A percentile compares a stretch with the other conserved stretches of the same genome.
These are phyloP conservation scores for Venturia effusa DNA, from an alignment of 2,329 filamentous ascomycete species.

Conservation along the genomic window DNA sequence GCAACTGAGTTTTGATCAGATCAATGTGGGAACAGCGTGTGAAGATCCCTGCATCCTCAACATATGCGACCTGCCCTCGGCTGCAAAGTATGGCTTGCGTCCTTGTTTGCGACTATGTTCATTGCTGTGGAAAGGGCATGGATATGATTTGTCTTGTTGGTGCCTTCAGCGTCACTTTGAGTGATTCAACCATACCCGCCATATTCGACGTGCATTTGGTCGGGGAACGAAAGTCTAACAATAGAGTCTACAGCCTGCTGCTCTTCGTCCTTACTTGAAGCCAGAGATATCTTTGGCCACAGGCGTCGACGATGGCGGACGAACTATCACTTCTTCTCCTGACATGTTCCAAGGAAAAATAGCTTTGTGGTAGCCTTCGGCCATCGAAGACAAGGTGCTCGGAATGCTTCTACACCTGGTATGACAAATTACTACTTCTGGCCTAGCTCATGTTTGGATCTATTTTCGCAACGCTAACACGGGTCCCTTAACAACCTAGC, in stretches of 20 bases:
- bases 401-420: not conserved
- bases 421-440: not conserved
- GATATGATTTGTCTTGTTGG: too few species aligned
- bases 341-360: not conserved
- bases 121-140: too few species aligned
- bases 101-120: too few species aligned
- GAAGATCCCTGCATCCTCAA: too few species aligned
- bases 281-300: not conserved
- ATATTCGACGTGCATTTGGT: not conserved
- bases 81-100: too few species aligned
- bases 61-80: too few species aligned
- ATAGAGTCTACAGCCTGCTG: not conserved
- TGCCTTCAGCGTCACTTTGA: not conserved
- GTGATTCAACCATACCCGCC: not conserved
- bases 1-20: too few species aligned
- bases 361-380: not conserved
- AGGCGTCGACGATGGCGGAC: not conserved
- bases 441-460: not conserved
- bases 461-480: not conserved
- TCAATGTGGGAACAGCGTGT: too few species aligned
- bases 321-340: not conserved
- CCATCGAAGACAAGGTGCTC: not conserved
- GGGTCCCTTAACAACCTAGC: not conserved
- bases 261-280: not conserved
- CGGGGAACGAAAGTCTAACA: not conserved